Conservation (phyloP, 2,329 filamentous ascomycete genomes). For the Exophiala phaeomuriformis region DNA sequence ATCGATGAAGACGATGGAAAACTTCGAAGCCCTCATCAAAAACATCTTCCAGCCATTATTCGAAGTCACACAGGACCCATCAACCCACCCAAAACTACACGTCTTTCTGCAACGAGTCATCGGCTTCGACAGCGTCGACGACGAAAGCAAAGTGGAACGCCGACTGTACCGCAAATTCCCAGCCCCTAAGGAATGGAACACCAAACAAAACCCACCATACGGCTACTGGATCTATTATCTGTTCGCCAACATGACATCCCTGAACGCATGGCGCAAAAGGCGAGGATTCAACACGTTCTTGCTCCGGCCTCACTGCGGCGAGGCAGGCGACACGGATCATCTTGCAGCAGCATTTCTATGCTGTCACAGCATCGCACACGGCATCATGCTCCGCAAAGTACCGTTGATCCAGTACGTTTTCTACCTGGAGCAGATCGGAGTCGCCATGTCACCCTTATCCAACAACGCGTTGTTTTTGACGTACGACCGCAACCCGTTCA, state of each 20-base stretch:
- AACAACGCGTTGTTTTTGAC: slow-evolving; percentile 96
- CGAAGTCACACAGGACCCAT: slow-evolving; percentile 82
- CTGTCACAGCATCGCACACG: slow-evolving; percentile 95
- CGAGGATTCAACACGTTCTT: slow-evolving; percentile 95
- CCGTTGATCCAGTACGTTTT: slow-evolving; percentile 94
- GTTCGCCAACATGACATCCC: slow-evolving; percentile 84
- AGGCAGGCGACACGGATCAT: slow-evolving; percentile 95
- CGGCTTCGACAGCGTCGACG: slow-evolving; percentile 94
- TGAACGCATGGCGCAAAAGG: slow-evolving; percentile 85
- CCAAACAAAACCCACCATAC: slow-evolving; percentile 93
- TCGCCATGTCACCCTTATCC: slow-evolving; percentile 97
- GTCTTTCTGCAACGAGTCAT: slow-evolving; percentile 91
- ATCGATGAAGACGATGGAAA: slow-evolving; percentile 74
- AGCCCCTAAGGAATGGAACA: slow-evolving; percentile 78
- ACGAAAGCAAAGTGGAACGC: slow-evolving; percentile 93
- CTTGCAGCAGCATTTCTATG: slow-evolving; percentile 83
- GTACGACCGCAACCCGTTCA: slow-evolving; percentile 93
- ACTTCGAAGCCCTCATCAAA: slow-evolving; percentile 79
- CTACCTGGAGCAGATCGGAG: slow-evolving; percentile 95
- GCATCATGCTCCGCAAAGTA: slow-evolving; percentile 84
- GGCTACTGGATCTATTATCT: slow-evolving; percentile 99
- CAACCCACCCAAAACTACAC: slow-evolving; percentile 83
- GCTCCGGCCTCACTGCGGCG: slow-evolving; percentile 87
- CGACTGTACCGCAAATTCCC: slow-evolving; percentile 95
- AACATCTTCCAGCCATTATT: slow-evolving; percentile 94